Evolutionary conservation across 1,284 basidiomycete genomes (phyloP).

Genomic region (Cystobasidiaceae sp.): DNA sequence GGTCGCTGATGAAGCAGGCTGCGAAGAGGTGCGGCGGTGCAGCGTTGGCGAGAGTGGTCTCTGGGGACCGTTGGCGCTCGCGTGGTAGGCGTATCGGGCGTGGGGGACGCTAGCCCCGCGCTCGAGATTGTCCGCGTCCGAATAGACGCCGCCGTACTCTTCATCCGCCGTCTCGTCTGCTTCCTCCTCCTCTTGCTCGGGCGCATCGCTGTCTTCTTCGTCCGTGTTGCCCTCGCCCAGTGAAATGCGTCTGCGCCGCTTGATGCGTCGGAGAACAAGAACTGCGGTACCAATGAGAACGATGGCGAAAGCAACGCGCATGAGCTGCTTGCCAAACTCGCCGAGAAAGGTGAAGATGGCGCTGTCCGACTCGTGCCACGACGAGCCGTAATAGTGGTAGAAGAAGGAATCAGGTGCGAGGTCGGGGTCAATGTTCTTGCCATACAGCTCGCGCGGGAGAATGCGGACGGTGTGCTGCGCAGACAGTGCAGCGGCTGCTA

Average conservation of each 20-base stretch:
- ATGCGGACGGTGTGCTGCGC: conserved; percentile 64
- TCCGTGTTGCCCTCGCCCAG: no score
- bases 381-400: conserved; percentile 78
- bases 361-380: conserved; percentile 57
- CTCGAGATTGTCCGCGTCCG: no score
- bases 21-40: no score
- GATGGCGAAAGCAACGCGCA: conserved; percentile 71
- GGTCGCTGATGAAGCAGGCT: no score
- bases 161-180: no score
- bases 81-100: no score
- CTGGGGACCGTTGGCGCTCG: no score
- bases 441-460: conserved; percentile 87
- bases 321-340: conserved; percentile 73
- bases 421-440: conserved; percentile 81
- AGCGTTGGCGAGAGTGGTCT: no score
- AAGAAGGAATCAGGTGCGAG: conserved; percentile 91
- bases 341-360: conserved; percentile 51
- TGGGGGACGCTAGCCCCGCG: no score
- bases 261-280: not conserved
- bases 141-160: no score
- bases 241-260: conserved; percentile 43
- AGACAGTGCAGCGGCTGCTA: conserved; percentile 42
- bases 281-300: conserved; percentile 58
- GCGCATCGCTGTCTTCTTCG: no score
- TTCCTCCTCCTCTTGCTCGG: no score